phyloP scores from a whole-genome alignment of 129 eudicot genomes.

The Pseudognaphalium luteoalbum region DNA sequence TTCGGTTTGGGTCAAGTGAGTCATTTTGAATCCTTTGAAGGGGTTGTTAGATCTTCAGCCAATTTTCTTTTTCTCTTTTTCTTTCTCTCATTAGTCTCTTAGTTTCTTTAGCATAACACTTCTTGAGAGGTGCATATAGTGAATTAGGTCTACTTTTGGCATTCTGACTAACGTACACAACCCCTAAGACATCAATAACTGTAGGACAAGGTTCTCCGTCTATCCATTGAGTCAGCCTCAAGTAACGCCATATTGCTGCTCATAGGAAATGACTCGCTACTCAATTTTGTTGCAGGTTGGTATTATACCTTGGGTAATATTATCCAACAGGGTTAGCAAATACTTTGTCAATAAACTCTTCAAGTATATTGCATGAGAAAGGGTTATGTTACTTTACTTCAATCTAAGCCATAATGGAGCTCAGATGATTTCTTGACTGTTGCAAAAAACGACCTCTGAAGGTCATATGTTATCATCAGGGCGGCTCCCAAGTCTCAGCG shows the following conservation, averaged over 20 bases:
- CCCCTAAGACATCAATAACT: neutral
- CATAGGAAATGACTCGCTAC: neutral
- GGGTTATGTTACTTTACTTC: neutral
- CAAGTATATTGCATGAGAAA: conserved; percentile 26
- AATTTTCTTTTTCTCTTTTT: neutral
- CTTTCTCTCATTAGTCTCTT: neutral
- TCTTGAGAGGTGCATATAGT: neutral
- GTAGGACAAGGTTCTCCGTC: neutral
- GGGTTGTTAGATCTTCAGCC: neutral
- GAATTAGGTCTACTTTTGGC: neutral
- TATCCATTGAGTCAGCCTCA: neutral
- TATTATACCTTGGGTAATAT: conserved; percentile 76
- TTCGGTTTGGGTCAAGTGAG: neutral
- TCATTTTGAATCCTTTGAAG: neutral
- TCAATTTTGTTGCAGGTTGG: conserved; percentile 60
- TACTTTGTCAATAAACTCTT: conserved; percentile 50
- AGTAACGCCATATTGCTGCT: neutral
- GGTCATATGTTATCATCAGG: neutral
- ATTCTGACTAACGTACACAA: neutral
- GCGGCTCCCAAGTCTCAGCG: neutral
- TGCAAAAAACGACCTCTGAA: neutral
- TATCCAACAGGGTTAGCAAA: conserved; percentile 72
- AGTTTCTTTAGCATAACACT: neutral
- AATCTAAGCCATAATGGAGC: conserved; percentile 4
- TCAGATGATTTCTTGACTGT: conserved; percentile 11